Percentiles rank a stretch among this genome's conserved stretches.
phyloP scores from a whole-genome alignment of 345 rosid species.

The thale cress (Arabidopsis thaliana) region TAIR10.1 NC_003075.7:16576501-16577000 shows the following conservation, averaged over 20 bases:
- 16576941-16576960: too few relatives aligned
- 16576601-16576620: conserved; percentile 14
- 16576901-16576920: too few relatives aligned
- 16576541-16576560: conserved; percentile 47
- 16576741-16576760: conserved; percentile 7
- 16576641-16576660: not conserved
- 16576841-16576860: too few relatives aligned
- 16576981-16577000: too few relatives aligned
- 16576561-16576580: conserved; percentile 54
- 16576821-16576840: not conserved
- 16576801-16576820: not conserved
- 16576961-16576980: too few relatives aligned
- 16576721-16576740: conserved; percentile 32
- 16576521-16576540: conserved; percentile 43
- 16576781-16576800: conserved; percentile 10
- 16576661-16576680: conserved; percentile 28
- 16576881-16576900: too few relatives aligned
- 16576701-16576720: conserved; percentile 30
- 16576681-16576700: conserved; percentile 21
- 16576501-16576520: conserved; percentile 20
- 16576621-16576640: conserved; percentile 2
- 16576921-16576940: too few relatives aligned
- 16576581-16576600: conserved; percentile 26
- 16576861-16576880: too few relatives aligned
- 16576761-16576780: conserved; percentile 8